These are phyloP conservation scores for Prosopis cineraria DNA, from an alignment of 306 rosid genomes.

Conservation along the genomic window DNA sequence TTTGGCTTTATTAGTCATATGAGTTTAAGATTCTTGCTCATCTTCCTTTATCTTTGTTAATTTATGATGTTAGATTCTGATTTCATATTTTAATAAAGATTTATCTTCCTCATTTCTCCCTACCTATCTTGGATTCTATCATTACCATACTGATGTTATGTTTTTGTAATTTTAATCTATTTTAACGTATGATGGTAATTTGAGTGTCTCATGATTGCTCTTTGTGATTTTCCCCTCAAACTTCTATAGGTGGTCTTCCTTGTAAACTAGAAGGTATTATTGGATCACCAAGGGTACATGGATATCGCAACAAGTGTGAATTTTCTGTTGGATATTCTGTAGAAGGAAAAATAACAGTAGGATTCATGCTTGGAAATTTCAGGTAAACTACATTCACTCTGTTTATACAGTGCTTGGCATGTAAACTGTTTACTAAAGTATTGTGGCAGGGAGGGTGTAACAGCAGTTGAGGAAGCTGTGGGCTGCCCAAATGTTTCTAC, in stretches of 20 bases:
- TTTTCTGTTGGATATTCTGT: slow-evolving; percentile 92
- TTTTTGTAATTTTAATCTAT: slow-evolving; percentile 22
- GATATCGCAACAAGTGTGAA: slow-evolving; percentile 95
- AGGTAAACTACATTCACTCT: slow-evolving; percentile 55
- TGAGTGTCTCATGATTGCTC: slow-evolving; percentile 20
- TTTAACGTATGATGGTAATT: slow-evolving; percentile 5
- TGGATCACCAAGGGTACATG: slow-evolving; percentile 83
- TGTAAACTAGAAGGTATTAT: slow-evolving; percentile 83
- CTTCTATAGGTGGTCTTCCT: slow-evolving; percentile 84
- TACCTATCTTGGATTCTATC: no score
- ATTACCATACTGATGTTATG: not conserved
- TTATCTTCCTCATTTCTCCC: no score
- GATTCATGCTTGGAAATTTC: slow-evolving; percentile 95
- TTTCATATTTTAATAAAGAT: no score
- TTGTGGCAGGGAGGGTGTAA: slow-evolving; percentile 85
- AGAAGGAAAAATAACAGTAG: slow-evolving; percentile 80
- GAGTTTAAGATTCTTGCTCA: no score
- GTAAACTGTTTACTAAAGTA: slow-evolving; percentile 38
- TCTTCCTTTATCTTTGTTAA: no score
- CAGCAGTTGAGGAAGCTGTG: slow-evolving; percentile 90
- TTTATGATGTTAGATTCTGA: no score
- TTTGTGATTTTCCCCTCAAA: not conserved
- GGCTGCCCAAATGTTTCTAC: slow-evolving; percentile 89
- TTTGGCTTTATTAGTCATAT: no score
- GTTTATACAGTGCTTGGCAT: slow-evolving; percentile 35